Conservation (phyloP, 805 yeast species). For the Suhomyces pyralidae region DNA sequence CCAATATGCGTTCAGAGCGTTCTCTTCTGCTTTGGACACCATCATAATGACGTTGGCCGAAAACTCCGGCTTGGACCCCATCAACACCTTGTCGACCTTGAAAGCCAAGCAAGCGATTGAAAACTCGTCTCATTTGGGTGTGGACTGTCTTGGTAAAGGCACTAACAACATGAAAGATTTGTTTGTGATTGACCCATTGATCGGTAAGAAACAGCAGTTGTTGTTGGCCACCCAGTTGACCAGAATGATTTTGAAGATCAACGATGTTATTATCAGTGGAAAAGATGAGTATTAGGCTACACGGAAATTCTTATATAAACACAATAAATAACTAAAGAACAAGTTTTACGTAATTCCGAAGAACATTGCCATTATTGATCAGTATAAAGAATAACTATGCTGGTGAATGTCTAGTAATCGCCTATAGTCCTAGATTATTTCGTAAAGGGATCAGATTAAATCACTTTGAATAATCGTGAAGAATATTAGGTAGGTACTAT, state of each 20-base stretch:
- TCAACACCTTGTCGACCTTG: constrained; percentile 79
- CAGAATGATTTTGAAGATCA: constrained; percentile 95
- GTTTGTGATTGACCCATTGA: constrained; percentile 94
- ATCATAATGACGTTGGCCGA: constrained; percentile 95
- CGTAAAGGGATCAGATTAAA: too few relatives aligned
- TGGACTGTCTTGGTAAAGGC: constrained; percentile 88
- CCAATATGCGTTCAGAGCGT: constrained; percentile 96
- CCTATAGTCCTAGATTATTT: too few relatives aligned
- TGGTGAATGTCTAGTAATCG: too few relatives aligned
- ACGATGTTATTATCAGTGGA: constrained; percentile 91
- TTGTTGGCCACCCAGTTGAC: constrained; percentile 95
- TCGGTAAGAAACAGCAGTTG: constrained; percentile 95
- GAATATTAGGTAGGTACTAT: too few relatives aligned
- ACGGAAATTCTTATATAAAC: not conserved
- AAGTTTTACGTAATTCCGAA: too few relatives aligned
- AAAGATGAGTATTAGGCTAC: constrained; percentile 60
- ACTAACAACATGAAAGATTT: constrained; percentile 89
- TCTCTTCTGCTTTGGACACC: constrained; percentile 84
- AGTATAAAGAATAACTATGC: too few relatives aligned
- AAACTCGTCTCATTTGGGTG: constrained; percentile 71
- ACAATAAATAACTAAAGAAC: too few relatives aligned
- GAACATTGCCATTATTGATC: too few relatives aligned
- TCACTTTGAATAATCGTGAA: too few relatives aligned
- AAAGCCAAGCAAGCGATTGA: constrained; percentile 84
- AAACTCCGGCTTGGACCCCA: constrained; percentile 93